Percentiles rank a stretch among this genome's conserved stretches.
Conservation (phyloP, 2,329 filamentous ascomycete species). For the Didymella exigua region DNA sequence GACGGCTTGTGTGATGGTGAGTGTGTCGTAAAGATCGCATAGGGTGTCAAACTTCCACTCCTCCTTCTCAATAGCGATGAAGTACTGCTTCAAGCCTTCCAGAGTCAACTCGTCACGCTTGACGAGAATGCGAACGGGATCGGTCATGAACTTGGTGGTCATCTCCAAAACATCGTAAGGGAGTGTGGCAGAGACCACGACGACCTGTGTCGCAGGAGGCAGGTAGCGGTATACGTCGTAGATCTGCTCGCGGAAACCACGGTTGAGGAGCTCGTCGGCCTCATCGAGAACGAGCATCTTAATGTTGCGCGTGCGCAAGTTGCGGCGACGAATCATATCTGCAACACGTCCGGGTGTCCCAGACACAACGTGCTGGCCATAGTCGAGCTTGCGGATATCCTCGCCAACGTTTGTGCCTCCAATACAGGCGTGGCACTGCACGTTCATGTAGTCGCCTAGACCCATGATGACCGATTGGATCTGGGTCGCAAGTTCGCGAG, state of each 20-base stretch:
- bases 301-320: slow-evolving; percentile 74
- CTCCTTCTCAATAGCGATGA: slow-evolving; percentile 98
- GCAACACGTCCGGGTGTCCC: slow-evolving; percentile 95
- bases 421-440: slow-evolving; percentile 98
- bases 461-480: slow-evolving; percentile 99
- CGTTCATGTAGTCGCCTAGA: slow-evolving; percentile 99
- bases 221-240: slow-evolving; percentile 99
- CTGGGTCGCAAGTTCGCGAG: slow-evolving; percentile 94
- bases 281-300: slow-evolving; percentile 81
- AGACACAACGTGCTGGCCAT: slow-evolving; percentile 96
- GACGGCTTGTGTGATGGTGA: slow-evolving; percentile 98
- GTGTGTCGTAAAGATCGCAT: slow-evolving; percentile 96
- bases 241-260: slow-evolving; percentile 97
- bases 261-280: slow-evolving; percentile 81
- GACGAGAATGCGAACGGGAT: slow-evolving; percentile 93
- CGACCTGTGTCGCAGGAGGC: slow-evolving; percentile 95
- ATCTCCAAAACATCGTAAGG: slow-evolving; percentile 98
- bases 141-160: slow-evolving; percentile 99
- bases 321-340: slow-evolving; percentile 79
- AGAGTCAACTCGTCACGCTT: slow-evolving; percentile 99
- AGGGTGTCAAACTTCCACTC: slow-evolving; percentile 99
- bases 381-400: slow-evolving; percentile 96
- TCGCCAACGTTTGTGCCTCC: slow-evolving; percentile 97
- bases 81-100: slow-evolving; percentile 98
- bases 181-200: slow-evolving; percentile 93